Percentiles rank a stretch among this genome's conserved stretches.
These are phyloP conservation scores for Collybiopsis confluens DNA, from an alignment of 768 basidiomycete genomes.

Conservation along the genomic window DNA sequence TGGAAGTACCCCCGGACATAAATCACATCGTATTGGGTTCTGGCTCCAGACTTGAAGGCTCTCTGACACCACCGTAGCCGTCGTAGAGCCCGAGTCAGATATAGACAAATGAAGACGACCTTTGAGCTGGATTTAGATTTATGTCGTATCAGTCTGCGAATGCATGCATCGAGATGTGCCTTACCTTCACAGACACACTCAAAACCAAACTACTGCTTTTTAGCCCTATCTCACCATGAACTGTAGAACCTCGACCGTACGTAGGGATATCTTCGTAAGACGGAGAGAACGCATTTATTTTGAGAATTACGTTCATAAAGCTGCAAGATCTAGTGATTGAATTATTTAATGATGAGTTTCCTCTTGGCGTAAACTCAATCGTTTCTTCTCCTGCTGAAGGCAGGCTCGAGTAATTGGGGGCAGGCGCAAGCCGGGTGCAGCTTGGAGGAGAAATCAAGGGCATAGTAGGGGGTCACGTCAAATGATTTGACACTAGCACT, in stretches of 20 bases:
- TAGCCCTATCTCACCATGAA: slow-evolving; percentile 33
- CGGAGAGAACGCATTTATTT: slow-evolving; percentile 33
- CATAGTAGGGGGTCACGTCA: not conserved
- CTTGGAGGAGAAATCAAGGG: slow-evolving; percentile 5
- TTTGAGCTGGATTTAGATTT: slow-evolving; percentile 22
- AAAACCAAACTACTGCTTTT: slow-evolving; percentile 24
- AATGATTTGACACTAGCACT: not conserved
- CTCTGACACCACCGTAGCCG: slow-evolving; percentile 25
- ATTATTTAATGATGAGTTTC: slow-evolving; percentile 19
- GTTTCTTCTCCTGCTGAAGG: slow-evolving; percentile 27
- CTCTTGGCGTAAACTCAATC: slow-evolving; percentile 33
- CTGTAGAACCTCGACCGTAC: slow-evolving; percentile 30
- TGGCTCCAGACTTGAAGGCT: slow-evolving; percentile 27
- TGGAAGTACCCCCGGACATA: slow-evolving; percentile 35
- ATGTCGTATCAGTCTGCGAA: not conserved
- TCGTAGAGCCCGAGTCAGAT: slow-evolving; percentile 28
- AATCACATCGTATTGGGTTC: slow-evolving; percentile 13
- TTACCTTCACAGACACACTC: slow-evolving; percentile 34
- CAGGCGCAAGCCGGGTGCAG: slow-evolving; percentile 11
- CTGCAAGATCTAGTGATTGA: slow-evolving; percentile 29
- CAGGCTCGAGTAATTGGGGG: slow-evolving; percentile 32
- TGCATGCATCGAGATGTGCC: slow-evolving; percentile 3
- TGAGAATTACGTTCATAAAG: slow-evolving; percentile 31
- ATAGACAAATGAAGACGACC: slow-evolving; percentile 31
- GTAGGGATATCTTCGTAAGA: slow-evolving; percentile 23